These are phyloP conservation scores for Pyrenula massariospora DNA, from an alignment of 495 filamentous ascomycete species.

Conservation along the genomic window DNA sequence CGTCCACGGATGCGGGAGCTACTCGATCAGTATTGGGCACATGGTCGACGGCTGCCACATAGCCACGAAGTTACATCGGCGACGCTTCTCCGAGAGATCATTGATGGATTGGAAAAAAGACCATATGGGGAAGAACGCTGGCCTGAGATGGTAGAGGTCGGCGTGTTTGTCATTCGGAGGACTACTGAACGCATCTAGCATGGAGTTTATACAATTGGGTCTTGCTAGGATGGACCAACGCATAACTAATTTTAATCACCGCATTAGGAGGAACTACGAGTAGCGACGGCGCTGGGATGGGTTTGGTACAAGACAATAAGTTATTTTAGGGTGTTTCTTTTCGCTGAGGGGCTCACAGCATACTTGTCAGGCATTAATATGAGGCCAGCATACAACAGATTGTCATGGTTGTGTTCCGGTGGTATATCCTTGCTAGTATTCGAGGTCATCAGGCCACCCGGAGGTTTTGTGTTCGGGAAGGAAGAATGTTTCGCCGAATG, in stretches of 20 bases:
- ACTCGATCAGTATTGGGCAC: constrained; percentile 46
- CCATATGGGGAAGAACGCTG: constrained; percentile 28
- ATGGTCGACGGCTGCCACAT: constrained; percentile 29
- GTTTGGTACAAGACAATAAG: background rate
- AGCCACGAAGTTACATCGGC: constrained; percentile 36
- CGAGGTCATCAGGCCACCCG: no score
- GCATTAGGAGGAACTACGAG: background rate
- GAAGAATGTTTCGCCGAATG: no score
- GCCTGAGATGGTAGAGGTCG: constrained; percentile 44
- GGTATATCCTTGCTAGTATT: no score
- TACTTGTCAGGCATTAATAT: no score
- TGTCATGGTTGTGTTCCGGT: no score
- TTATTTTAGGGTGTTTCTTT: background rate
- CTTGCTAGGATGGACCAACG: no score
- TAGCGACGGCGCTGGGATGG: background rate
- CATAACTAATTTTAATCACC: background rate
- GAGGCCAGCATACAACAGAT: no score
- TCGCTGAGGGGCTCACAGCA: no score
- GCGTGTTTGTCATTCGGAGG: constrained; percentile 50
- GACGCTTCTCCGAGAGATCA: constrained; percentile 48
- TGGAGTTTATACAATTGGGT: no score
- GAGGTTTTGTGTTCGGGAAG: no score
- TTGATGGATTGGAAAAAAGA: constrained; percentile 46
- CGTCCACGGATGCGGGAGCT: constrained; percentile 50
- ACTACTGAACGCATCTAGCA: constrained; percentile 4